Evolutionary conservation across 352 stramenopile genomes (phyloP).

Genomic region (Halophytophthora polymorphica): DNA sequence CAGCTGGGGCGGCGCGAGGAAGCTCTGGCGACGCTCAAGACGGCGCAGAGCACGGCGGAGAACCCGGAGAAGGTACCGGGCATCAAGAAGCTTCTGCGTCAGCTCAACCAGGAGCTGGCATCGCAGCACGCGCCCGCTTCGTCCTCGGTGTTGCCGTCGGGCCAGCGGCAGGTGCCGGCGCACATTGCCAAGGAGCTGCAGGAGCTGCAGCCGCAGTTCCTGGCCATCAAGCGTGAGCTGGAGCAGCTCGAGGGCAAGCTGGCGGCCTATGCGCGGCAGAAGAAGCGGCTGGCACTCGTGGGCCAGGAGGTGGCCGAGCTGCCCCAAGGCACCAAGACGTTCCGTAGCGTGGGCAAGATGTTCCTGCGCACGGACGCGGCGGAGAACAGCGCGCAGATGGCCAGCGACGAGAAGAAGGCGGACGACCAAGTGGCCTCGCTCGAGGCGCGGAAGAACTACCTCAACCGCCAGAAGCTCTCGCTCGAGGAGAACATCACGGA

Average conservation of each 20-base stretch:
- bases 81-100: constrained; percentile 75
- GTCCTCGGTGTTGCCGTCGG: constrained; percentile 3
- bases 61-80: constrained; percentile 58
- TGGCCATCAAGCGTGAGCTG: constrained; percentile 72
- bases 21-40: constrained; percentile 64
- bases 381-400: constrained; percentile 58
- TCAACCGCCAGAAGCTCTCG: constrained; percentile 73
- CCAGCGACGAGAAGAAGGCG: constrained; percentile 52
- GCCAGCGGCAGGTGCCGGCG: constrained; percentile 43
- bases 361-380: constrained; percentile 58
- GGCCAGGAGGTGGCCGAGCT: constrained; percentile 69
- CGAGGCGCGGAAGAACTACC: constrained; percentile 79
- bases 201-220: constrained; percentile 77
- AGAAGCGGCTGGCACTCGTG: constrained; percentile 73
- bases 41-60: constrained; percentile 19
- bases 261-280: constrained; percentile 51
- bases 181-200: constrained; percentile 76
- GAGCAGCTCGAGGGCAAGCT: constrained; percentile 80
- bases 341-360: constrained; percentile 83
- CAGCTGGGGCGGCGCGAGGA: constrained; percentile 67
- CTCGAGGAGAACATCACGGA: constrained; percentile 85
- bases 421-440: constrained; percentile 70
- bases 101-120: constrained; percentile 53
- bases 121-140: constrained; percentile 15
- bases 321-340: constrained; percentile 58